phyloP scores from a whole-genome alignment of 305 asterid genomes.

The Galium porrigens region DNA sequence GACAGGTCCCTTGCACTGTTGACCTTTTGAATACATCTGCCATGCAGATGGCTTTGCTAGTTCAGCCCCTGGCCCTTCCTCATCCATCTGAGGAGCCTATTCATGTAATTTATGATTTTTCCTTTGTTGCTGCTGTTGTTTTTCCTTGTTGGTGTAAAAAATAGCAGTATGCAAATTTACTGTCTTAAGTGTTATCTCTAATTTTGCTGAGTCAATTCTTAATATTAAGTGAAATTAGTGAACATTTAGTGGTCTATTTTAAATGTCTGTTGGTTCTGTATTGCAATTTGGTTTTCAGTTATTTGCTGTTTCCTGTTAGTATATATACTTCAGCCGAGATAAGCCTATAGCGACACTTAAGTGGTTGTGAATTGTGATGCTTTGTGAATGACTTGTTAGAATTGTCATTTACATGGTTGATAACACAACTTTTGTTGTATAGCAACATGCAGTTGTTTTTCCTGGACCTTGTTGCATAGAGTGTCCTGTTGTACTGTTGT shows the following conservation, averaged over 20 bases:
- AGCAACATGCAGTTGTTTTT: not conserved
- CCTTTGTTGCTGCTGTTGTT: slow-evolving; percentile 1
- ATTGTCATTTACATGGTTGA: not conserved
- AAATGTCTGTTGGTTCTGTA: not conserved
- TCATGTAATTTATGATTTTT: slow-evolving; percentile 40
- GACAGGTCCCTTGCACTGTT: slow-evolving; percentile 80
- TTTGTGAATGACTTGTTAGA: not conserved
- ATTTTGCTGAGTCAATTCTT: not conserved
- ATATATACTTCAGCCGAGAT: too few relatives aligned
- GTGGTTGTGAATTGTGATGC: not conserved
- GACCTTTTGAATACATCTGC: slow-evolving; percentile 93
- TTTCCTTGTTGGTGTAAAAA: not conserved
- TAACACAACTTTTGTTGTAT: not conserved
- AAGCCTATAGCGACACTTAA: not conserved
- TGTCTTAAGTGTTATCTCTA: not conserved
- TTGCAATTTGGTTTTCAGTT: not conserved
- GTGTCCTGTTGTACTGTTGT: not conserved
- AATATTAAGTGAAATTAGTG: not conserved
- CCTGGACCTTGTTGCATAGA: not conserved
- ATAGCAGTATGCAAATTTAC: not conserved
- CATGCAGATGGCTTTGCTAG: slow-evolving; percentile 86
- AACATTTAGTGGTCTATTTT: not conserved
- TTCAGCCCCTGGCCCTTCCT: slow-evolving; percentile 95
- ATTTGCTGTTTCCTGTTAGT: not conserved
- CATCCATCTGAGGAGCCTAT: slow-evolving; percentile 96